These are phyloP conservation scores for Phytopythium litorale DNA, from an alignment of 352 stramenopile genomes.

Conservation along the genomic window DNA sequence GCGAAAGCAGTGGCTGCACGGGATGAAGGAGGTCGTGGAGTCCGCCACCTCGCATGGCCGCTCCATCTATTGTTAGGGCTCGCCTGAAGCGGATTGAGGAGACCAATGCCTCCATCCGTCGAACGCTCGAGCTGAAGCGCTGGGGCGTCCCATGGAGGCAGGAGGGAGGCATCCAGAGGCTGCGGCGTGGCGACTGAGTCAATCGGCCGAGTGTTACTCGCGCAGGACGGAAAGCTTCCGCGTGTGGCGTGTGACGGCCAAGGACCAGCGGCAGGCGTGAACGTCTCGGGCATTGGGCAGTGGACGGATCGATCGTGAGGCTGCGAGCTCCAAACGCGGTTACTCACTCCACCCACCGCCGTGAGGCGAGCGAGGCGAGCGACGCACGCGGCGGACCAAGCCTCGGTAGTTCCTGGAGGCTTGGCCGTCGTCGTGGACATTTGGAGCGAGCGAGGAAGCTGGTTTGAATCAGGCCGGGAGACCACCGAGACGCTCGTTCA, in stretches of 20 bases:
- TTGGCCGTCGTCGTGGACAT: no score
- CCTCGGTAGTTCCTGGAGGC: no score
- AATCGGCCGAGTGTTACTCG: no score
- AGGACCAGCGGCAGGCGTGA: not conserved
- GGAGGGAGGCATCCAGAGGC: not conserved
- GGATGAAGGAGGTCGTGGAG: not conserved
- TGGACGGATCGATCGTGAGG: constrained; percentile 3
- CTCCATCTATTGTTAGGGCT: not conserved
- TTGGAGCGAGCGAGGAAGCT: no score
- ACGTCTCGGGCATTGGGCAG: not conserved
- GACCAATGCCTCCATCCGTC: not conserved
- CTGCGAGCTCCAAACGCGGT: not conserved
- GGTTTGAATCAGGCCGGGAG: no score
- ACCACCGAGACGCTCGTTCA: not conserved
- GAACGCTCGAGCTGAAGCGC: no score
- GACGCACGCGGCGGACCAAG: no score
- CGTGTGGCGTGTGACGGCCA: not conserved
- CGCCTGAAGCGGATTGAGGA: not conserved
- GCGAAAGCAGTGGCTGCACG: no score
- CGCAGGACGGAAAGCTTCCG: not conserved
- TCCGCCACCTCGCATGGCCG: not conserved
- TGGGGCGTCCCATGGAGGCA: not conserved
- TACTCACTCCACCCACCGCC: constrained; percentile 3
- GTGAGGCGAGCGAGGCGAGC: no score
- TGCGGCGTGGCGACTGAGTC: no score